Conservation (phyloP, 2,329 filamentous ascomycete species). For the Mycosphaerella sp. region DNA sequence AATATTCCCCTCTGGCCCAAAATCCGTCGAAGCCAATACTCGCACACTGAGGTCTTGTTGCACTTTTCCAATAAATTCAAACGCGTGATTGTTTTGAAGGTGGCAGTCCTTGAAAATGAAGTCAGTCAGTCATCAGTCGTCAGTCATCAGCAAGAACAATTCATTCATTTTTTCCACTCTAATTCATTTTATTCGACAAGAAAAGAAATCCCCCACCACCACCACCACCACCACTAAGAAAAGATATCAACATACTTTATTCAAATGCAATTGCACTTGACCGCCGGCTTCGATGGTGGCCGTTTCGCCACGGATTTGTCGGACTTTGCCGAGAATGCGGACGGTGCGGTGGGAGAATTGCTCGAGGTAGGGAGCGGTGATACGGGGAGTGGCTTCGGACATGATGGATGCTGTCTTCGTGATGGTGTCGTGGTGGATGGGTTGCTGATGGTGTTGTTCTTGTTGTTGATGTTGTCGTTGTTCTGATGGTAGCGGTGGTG, state of each 20-base stretch:
- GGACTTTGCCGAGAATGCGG: slow-evolving; percentile 78
- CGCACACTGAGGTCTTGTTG: slow-evolving; percentile 65
- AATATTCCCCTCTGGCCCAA: slow-evolving; percentile 54
- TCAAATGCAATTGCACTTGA: slow-evolving; percentile 65
- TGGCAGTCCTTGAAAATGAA: slow-evolving; percentile 56
- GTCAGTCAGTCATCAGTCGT: not conserved
- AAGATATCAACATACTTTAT: slow-evolving; percentile 50
- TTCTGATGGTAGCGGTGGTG: too few relatives aligned
- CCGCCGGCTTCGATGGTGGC: slow-evolving; percentile 76
- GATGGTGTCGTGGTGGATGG: not conserved
- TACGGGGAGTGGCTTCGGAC: slow-evolving; percentile 71
- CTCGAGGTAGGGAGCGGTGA: slow-evolving; percentile 73
- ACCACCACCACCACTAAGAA: too few relatives aligned
- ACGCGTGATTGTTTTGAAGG: slow-evolving; percentile 61
- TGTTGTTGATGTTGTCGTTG: not conserved
- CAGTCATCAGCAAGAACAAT: not conserved
- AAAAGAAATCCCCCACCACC: too few relatives aligned
- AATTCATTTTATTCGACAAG: not conserved
- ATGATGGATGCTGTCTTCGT: slow-evolving; percentile 42
- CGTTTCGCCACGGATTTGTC: slow-evolving; percentile 70
- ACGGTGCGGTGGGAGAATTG: slow-evolving; percentile 65
- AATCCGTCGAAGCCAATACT: slow-evolving; percentile 62
- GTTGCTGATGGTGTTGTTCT: not conserved
- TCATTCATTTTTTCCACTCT: too few relatives aligned
- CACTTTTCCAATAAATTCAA: slow-evolving; percentile 75